Evolutionary conservation across 768 basidiomycete genomes (phyloP).

Genomic region (Cystofilobasidium macerans): DNA sequence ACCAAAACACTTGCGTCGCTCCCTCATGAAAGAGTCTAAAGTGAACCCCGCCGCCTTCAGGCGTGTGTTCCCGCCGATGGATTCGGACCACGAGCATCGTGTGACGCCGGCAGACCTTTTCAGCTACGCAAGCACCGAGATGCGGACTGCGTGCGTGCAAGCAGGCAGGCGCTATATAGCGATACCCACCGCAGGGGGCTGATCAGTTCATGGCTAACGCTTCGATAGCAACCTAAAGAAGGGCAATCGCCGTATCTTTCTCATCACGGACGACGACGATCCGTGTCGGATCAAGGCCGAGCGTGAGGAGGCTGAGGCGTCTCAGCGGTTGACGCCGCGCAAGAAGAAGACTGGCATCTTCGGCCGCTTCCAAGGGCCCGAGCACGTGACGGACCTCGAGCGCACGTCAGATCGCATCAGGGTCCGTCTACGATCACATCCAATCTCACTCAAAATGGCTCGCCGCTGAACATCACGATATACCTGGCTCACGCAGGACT

Average conservation of each 20-base stretch:
- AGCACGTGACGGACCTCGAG: conserved; percentile 25
- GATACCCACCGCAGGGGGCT: too few relatives aligned
- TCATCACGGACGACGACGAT: conserved; percentile 82
- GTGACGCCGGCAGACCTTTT: conserved; percentile 49
- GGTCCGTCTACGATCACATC: too few relatives aligned
- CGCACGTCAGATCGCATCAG: conserved; percentile 33
- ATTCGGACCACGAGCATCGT: background rate
- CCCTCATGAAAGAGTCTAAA: background rate
- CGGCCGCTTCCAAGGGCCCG: conserved; percentile 27
- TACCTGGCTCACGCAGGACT: conserved; percentile 53
- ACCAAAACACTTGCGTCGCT: background rate
- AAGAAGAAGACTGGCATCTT: background rate
- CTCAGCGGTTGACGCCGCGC: background rate
- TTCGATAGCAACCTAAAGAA: conserved; percentile 8
- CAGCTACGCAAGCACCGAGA: conserved; percentile 75
- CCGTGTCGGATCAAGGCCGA: conserved; percentile 38
- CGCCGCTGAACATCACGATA: too few relatives aligned
- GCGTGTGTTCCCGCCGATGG: background rate
- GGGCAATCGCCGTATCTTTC: conserved; percentile 71
- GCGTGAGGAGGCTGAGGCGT: background rate
- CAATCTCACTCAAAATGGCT: too few relatives aligned
- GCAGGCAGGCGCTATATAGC: too few relatives aligned
- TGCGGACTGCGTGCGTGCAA: conserved; percentile 70
- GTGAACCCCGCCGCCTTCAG: conserved; percentile 5
- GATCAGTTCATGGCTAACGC: too few relatives aligned